These are phyloP conservation scores for Kazachstania africana DNA, from an alignment of 805 yeast genomes.

Conservation along the genomic window DNA sequence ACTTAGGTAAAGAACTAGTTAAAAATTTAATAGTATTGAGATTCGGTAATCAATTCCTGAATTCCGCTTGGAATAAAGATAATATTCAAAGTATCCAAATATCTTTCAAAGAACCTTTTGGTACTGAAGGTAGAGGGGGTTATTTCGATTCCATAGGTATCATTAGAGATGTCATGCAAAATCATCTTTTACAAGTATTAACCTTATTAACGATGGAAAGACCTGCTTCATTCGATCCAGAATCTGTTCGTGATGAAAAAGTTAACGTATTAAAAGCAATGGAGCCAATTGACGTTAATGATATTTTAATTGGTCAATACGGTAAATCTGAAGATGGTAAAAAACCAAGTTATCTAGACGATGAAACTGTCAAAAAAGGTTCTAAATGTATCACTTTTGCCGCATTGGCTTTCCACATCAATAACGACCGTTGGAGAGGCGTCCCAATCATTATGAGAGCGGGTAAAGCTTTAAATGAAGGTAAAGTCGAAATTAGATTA, in stretches of 20 bases:
- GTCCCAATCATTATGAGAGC: slow-evolving; percentile 93
- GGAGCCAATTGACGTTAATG: slow-evolving; percentile 48
- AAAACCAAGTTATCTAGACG: slow-evolving; percentile 86
- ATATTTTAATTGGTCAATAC: slow-evolving; percentile 81
- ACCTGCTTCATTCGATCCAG: slow-evolving; percentile 84
- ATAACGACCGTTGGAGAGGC: slow-evolving; percentile 96
- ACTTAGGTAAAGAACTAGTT: slow-evolving; percentile 95
- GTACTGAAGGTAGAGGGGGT: slow-evolving; percentile 98
- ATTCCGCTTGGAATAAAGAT: slow-evolving; percentile 76
- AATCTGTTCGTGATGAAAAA: slow-evolving; percentile 90
- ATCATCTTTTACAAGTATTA: slow-evolving; percentile 85
- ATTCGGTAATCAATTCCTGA: slow-evolving; percentile 79
- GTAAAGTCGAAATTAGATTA: slow-evolving; percentile 87
- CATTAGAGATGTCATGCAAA: slow-evolving; percentile 95
- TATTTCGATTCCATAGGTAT: slow-evolving; percentile 92
- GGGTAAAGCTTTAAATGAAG: slow-evolving; percentile 88
- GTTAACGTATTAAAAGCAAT: slow-evolving; percentile 83
- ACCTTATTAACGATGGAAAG: slow-evolving; percentile 91
- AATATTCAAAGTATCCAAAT: slow-evolving; percentile 74
- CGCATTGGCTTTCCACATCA: slow-evolving; percentile 64
- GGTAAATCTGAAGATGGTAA: slow-evolving; percentile 70
- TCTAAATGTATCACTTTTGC: slow-evolving; percentile 90
- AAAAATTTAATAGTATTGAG: slow-evolving; percentile 82
- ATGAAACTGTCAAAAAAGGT: slow-evolving; percentile 69
- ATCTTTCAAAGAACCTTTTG: slow-evolving; percentile 91